phyloP scores from a whole-genome alignment of 495 filamentous ascomycete genomes.

The Tuber aestivum region DNA sequence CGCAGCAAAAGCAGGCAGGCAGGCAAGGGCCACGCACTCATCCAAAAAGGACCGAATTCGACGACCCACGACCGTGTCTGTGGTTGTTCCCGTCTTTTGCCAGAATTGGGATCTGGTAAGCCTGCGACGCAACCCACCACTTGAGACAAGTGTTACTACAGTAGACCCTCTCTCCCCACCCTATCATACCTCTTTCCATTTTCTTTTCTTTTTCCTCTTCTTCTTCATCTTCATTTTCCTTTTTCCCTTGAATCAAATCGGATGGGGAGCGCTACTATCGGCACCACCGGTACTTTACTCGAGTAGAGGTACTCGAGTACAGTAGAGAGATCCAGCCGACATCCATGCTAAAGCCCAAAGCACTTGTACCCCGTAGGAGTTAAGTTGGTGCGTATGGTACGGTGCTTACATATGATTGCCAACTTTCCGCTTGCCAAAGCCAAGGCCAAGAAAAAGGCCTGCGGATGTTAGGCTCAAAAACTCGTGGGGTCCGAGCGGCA shows the following conservation, averaged over 20 bases:
- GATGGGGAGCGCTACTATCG: background rate
- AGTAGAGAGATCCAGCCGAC: constrained; percentile 15
- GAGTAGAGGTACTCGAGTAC: too few species aligned
- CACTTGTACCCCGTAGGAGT: too few species aligned
- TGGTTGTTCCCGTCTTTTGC: constrained; percentile 39
- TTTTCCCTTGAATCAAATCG: background rate
- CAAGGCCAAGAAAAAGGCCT: too few species aligned
- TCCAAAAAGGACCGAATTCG: constrained; percentile 21
- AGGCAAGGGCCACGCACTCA: constrained; percentile 29
- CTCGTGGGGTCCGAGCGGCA: background rate
- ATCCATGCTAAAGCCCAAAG: constrained; percentile 5
- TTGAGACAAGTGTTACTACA: background rate
- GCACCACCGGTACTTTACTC: too few species aligned
- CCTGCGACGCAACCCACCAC: constrained; percentile 16
- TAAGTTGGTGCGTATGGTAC: too few species aligned
- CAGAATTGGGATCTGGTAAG: constrained; percentile 35
- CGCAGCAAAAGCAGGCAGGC: constrained; percentile 12
- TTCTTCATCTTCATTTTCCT: background rate
- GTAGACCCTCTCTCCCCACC: background rate
- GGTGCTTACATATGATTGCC: background rate
- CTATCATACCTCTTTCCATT: background rate
- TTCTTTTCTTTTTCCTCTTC: background rate
- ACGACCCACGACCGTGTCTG: constrained; percentile 36
- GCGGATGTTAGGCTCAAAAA: too few species aligned
- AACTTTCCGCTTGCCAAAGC: too few species aligned